Conservation (phyloP, 2,329 filamentous ascomycete species). For the Cryoendolithus antarcticus region DNA sequence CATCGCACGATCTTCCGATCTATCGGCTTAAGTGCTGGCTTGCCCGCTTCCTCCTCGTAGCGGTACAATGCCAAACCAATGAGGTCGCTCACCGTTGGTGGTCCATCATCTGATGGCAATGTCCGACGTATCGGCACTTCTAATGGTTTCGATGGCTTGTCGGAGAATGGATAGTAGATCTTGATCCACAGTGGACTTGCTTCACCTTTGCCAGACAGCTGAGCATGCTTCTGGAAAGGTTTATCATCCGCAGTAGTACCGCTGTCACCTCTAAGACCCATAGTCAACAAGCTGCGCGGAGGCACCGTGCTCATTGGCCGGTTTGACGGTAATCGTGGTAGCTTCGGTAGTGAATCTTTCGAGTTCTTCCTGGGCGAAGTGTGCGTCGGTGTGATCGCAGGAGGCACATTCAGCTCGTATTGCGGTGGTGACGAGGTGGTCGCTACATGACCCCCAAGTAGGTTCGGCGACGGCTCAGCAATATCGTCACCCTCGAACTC, state of each 20-base stretch:
- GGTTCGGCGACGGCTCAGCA: conserved; percentile 46
- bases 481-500: conserved; percentile 48
- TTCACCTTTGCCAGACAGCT: conserved; percentile 66
- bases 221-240: conserved; percentile 65
- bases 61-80: conserved; percentile 69
- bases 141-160: conserved; percentile 50
- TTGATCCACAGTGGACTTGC: conserved; percentile 63
- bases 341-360: conserved; percentile 42
- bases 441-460: conserved; percentile 50
- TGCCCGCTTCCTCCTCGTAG: conserved; percentile 63
- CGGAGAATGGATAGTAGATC: conserved; percentile 63
- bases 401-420: conserved; percentile 24
- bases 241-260: conserved; percentile 36
- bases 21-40: conserved; percentile 51
- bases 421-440: conserved; percentile 37
- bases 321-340: conserved; percentile 59
- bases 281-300: conserved; percentile 59
- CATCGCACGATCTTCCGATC: conserved; percentile 71
- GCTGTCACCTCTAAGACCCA: conserved; percentile 42
- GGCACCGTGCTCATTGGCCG: conserved; percentile 59
- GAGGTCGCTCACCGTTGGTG: conserved; percentile 62
- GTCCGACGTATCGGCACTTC: conserved; percentile 61
- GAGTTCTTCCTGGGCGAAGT: conserved; percentile 53
- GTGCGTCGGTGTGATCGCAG: conserved; percentile 28
- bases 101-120: conserved; percentile 56